Base-by-base conservation (phyloP, 352 stramenopile genomes). In the Aphanomyces invadans region DNA sequence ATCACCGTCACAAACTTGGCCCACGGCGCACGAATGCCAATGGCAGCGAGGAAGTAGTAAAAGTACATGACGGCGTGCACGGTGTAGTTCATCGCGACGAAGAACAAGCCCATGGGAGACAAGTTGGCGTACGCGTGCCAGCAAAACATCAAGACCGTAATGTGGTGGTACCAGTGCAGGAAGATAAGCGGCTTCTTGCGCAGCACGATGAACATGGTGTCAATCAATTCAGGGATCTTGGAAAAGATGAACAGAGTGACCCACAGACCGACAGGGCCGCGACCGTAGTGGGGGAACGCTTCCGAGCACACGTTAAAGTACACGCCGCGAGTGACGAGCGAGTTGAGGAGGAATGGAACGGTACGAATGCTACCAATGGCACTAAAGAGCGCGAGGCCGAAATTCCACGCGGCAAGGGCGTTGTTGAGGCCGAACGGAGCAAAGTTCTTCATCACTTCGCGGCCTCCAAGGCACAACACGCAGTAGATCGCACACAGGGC, bases 151-250 rank as follows among this genome's bases (percentile, higher is more conserved):
- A 99, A 75, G 36, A 99, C 96, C 15, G 96, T 98, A 73, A 98
- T 93, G 76, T 99, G 96, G 77, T 99, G 96, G 81, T 98, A 99
- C 95, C 95, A 99, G 79, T 99, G 96, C 55, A 99, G 77, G 73
- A 99, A 98, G 72, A 98, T 98, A 45, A 98, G 80, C 53, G 86
- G 85, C 76, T 98, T 98, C 80, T 98, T 98, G 76, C 96, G 87
- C 63, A 98, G 79, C 61, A 99, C 91, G 71, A 99, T 98, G 78
- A 99, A 98, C 28, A 92, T 84, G 28, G 96, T 99, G 75, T 99
- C 96, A 52, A 98, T 63, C 42, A 99, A 84, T 78, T 99, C 96
- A 11, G 88, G 90, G 66, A 82, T 73, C 73, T 94, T 94, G 68
- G 85, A 94, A 68, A 94, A 91, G 73, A 94, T 92, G 69, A 94